Evolutionary conservation across 768 basidiomycete species (phyloP).

Genomic region (Pleurotus sapidus): DNA sequence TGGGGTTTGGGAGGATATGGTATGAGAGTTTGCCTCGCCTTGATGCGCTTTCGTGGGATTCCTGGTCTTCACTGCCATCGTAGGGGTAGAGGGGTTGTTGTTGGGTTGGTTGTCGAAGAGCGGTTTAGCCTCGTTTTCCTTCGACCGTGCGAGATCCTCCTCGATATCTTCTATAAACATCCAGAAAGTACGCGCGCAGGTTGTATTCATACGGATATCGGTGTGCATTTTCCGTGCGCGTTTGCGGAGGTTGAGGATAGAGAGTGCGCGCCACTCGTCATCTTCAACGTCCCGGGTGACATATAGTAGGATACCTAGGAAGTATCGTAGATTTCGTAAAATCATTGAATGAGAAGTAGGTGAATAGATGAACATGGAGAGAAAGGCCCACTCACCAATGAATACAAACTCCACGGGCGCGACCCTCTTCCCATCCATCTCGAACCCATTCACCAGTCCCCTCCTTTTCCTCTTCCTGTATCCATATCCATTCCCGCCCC

Average conservation of each 20-base stretch:
- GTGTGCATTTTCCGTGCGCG: conserved; percentile 51
- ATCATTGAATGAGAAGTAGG: too few species aligned
- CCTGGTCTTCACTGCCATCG: too few species aligned
- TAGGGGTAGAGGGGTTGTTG: too few species aligned
- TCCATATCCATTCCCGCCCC: neutral
- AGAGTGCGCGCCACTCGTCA: conserved; percentile 48
- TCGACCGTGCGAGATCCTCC: too few species aligned
- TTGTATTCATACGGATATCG: conserved; percentile 64
- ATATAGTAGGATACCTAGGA: conserved; percentile 63
- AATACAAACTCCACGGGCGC: conserved; percentile 80
- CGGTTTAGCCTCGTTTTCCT: too few species aligned
- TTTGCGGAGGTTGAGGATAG: conserved; percentile 55
- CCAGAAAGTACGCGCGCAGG: conserved; percentile 59
- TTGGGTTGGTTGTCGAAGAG: too few species aligned
- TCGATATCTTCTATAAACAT: conserved; percentile 31
- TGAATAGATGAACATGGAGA: neutral
- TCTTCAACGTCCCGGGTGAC: conserved; percentile 42
- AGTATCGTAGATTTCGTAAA: neutral
- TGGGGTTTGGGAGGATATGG: too few species aligned
- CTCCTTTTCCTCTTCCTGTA: conserved; percentile 11
- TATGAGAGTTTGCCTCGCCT: too few species aligned
- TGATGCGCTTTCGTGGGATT: too few species aligned
- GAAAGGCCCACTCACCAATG: conserved; percentile 50
- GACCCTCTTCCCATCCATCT: conserved; percentile 52
- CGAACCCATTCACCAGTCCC: conserved; percentile 46